Evolutionary conservation across 108 stramenopile genomes (phyloP).

Genomic region (Cyclotella atomus): DNA sequence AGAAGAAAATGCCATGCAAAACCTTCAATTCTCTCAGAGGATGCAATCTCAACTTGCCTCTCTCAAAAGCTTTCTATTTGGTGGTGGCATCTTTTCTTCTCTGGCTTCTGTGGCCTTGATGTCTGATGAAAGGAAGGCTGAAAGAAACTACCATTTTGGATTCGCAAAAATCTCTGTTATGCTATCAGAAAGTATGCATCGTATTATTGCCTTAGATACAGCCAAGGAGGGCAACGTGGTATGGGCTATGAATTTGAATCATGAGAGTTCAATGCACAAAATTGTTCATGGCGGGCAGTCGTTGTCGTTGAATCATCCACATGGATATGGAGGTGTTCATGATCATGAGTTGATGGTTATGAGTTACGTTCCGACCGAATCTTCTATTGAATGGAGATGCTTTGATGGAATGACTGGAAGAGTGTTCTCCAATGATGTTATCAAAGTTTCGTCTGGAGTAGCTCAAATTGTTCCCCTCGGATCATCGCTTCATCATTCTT

Average conservation of each 20-base stretch:
- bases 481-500: conserved; percentile 39
- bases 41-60: conserved; percentile 59
- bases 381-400: conserved; percentile 70
- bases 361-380: conserved; percentile 31
- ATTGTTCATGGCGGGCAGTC: conserved; percentile 80
- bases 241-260: conserved; percentile 69
- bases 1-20: conserved; percentile 55
- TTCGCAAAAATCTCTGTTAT: conserved; percentile 83
- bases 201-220: conserved; percentile 72
- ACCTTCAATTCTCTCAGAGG: conserved; percentile 59
- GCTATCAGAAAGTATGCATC: conserved; percentile 60
- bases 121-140: conserved; percentile 45
- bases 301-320: conserved; percentile 55
- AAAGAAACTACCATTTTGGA: conserved; percentile 71
- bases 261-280: conserved; percentile 63
- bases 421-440: conserved; percentile 53
- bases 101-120: conserved; percentile 27
- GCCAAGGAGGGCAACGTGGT: conserved; percentile 51
- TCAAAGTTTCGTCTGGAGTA: conserved; percentile 49
- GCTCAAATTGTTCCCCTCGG: conserved; percentile 74
- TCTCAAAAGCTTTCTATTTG: conserved; percentile 36
- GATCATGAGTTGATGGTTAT: conserved; percentile 72
- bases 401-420: conserved; percentile 79
- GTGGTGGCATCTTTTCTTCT: conserved; percentile 34
- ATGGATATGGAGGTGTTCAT: conserved; percentile 73